phyloP scores from a whole-genome alignment of 306 rosid species.

The Ceratonia siliqua region DNA sequence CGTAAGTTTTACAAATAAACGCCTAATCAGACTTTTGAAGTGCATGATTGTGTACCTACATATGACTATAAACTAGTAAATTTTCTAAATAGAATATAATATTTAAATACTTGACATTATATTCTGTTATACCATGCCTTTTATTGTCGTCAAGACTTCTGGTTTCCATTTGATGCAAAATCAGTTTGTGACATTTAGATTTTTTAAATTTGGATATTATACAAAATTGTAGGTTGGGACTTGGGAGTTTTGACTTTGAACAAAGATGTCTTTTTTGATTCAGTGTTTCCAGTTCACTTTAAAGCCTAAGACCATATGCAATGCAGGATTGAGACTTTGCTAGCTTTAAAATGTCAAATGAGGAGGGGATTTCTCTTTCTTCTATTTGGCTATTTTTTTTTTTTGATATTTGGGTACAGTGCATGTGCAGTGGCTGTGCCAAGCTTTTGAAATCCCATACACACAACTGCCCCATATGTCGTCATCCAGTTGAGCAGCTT shows the following conservation, averaged over 20 bases:
- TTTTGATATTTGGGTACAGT: slow-evolving; percentile 37
- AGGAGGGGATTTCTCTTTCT: not conserved
- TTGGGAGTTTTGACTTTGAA: not conserved
- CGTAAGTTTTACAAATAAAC: not conserved
- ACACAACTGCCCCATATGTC: slow-evolving; percentile 48
- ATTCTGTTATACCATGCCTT: not conserved
- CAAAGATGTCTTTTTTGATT: not conserved
- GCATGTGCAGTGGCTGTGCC: slow-evolving; percentile 61
- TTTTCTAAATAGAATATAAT: not conserved
- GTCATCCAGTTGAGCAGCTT: slow-evolving; percentile 51
- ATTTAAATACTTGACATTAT: not conserved
- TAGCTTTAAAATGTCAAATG: not conserved
- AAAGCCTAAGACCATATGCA: not conserved
- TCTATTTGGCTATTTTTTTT: slow-evolving; percentile 10
- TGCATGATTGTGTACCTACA: not conserved
- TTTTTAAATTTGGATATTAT: not conserved
- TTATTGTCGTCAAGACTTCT: not conserved
- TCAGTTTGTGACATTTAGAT: not conserved
- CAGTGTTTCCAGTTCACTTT: not conserved
- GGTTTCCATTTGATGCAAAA: not conserved
- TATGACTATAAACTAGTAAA: not conserved
- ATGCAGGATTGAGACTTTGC: not conserved
- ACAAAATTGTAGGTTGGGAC: not conserved
- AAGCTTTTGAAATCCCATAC: slow-evolving; percentile 50
- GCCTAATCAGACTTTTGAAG: not conserved